These are phyloP conservation scores for Aeminium ludgeri DNA, from an alignment of 495 filamentous ascomycete genomes.

Conservation along the genomic window DNA sequence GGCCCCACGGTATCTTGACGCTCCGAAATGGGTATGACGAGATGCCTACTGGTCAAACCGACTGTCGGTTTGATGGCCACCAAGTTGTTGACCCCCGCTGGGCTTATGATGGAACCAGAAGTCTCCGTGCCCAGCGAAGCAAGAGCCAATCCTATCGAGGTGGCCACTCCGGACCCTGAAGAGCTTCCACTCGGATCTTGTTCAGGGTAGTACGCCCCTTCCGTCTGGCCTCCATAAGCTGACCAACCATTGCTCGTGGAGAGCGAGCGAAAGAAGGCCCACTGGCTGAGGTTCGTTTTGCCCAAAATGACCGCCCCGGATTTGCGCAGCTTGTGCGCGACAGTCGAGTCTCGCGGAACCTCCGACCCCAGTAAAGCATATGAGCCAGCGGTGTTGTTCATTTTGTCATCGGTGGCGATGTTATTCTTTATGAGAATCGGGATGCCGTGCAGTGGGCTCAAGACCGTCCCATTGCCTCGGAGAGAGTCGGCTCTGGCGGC, in stretches of 20 bases:
- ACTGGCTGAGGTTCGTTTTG: conserved; percentile 38
- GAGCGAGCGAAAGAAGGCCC: conserved; percentile 35
- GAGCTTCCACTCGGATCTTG: conserved; percentile 40
- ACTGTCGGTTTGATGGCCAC: conserved; percentile 51
- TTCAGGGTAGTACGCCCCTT: conserved; percentile 32
- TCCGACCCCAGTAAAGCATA: conserved; percentile 29
- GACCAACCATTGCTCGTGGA: conserved; percentile 39
- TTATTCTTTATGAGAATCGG: conserved; percentile 57
- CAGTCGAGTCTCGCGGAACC: conserved; percentile 20
- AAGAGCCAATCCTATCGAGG: conserved; percentile 33
- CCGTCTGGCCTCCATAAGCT: conserved; percentile 35
- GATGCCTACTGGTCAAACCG: conserved; percentile 43
- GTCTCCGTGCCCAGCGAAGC: conserved; percentile 35
- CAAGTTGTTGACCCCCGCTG: conserved; percentile 24
- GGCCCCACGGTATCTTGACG: conserved; percentile 51
- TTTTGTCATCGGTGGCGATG: conserved; percentile 50
- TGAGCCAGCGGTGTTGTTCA: conserved; percentile 54
- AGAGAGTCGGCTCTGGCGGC: conserved; percentile 36
- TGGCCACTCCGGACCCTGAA: conserved; percentile 34
- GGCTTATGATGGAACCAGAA: conserved; percentile 25
- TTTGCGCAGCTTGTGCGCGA: conserved; percentile 25
- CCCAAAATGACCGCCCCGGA: conserved; percentile 31
- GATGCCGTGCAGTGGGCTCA: conserved; percentile 45
- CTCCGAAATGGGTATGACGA: conserved; percentile 45
- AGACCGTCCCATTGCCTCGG: conserved; percentile 28